Base-by-base conservation (phyloP, 139 green algal genomes). In the Chlamydomonas schloesseri region DNA sequence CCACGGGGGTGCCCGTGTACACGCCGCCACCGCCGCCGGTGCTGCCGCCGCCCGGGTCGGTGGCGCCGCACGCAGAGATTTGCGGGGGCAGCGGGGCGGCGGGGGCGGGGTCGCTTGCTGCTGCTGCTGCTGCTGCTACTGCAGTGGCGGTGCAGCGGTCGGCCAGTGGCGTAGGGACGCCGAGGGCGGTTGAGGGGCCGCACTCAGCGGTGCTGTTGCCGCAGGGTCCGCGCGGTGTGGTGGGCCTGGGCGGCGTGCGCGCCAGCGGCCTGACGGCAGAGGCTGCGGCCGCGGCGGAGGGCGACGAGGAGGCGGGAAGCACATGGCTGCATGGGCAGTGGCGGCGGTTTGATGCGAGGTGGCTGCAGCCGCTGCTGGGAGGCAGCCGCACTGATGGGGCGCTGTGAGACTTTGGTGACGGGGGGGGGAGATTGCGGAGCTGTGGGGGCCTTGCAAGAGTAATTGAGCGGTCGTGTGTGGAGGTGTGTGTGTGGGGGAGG, bases 331-430 rank as follows among this genome's bases (percentile, higher is more conserved):
- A 84, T 36, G 18, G 9, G 58, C 71, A 67, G 29, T 88, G 82
- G 82, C 58, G 71, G 33, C n/a, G 58, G 17, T 55, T 88, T 13
- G 82, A 88, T 36, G 58, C 58, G 26, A 2, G 46, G 71, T 81
- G 58, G 71, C 57, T 88, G 36, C 82, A 88, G 71, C 82, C 82
- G 34, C 28, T 82, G 55, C 36, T 88, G 10, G 82, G 82, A 0
- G 82, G 82, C 37, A 65, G 82, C 37, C 11, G 31, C 42, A 50
- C 42, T 5, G 42, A 50, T 8, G 42, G 42, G 8, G 42, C 42
- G 6, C 5, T 50, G 42, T 50, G 42, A 50, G 42, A 8, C 6
- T 5, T 8, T 8, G 42, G 42, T 50, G 8, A 8, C 42, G n/a
- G n/a, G n/a, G n/a, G n/a, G n/a, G n/a, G n/a, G n/a, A n/a, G n/a